These are phyloP conservation scores for Monosporascus sp. DNA, from an alignment of 2,329 filamentous ascomycete species.

Conservation along the genomic window DNA sequence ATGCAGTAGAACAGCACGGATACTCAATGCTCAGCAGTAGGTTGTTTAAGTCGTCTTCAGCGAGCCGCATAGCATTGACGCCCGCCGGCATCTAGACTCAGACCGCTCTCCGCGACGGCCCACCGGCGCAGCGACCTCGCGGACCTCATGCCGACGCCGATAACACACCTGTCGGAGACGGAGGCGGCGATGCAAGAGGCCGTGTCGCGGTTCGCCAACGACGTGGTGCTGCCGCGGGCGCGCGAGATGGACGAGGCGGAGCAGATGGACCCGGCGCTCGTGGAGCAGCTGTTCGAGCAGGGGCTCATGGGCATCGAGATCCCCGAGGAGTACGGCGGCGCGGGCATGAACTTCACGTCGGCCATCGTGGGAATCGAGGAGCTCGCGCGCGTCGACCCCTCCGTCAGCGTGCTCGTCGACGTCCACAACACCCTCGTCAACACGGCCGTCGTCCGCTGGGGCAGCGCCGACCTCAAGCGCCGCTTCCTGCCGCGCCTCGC, in stretches of 20 bases:
- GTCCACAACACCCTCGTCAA: slow-evolving; percentile 98
- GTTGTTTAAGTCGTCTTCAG: slow-evolving; percentile 7
- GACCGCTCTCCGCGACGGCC: slow-evolving; percentile 54
- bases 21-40: slow-evolving; percentile 26
- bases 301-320: slow-evolving; percentile 97
- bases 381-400: slow-evolving; percentile 87
- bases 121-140: slow-evolving; percentile 60
- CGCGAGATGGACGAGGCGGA: slow-evolving; percentile 98
- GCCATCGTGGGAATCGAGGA: slow-evolving; percentile 97
- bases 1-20: slow-evolving; percentile 22
- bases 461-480: slow-evolving; percentile 69
- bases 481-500: slow-evolving; percentile 87
- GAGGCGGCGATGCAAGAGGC: slow-evolving; percentile 85
- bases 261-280: slow-evolving; percentile 79
- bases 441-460: slow-evolving; percentile 84
- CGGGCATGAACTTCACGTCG: slow-evolving; percentile 97
- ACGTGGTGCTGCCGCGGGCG: slow-evolving; percentile 83
- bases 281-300: slow-evolving; percentile 95
- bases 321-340: slow-evolving; percentile 91
- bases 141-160: slow-evolving; percentile 81
- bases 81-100: slow-evolving; percentile 11
- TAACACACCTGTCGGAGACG: slow-evolving; percentile 86
- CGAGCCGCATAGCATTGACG: slow-evolving; percentile 1
- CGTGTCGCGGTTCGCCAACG: slow-evolving; percentile 85
- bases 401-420: slow-evolving; percentile 90